Base-by-base conservation (phyloP, 352 stramenopile species). In the Phytophthora brassicae region DNA sequence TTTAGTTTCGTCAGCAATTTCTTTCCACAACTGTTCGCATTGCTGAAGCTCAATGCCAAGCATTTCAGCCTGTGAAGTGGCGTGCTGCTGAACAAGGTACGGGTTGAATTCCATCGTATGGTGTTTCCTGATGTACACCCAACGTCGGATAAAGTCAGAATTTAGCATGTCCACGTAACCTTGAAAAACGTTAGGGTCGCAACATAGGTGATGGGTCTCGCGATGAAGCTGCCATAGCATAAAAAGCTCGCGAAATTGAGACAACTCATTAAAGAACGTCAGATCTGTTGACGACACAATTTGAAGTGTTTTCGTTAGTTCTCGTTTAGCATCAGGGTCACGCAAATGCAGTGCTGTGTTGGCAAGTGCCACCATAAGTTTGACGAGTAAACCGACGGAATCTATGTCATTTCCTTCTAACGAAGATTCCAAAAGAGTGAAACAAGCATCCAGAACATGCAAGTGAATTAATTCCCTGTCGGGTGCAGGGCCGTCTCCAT, bases 211-310 rank as follows among this genome's bases (percentile, higher is more conserved):
- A 39, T 90, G 77, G 3, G 60, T 72, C 26, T 87, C 71, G 33
- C 74, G 78, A 45, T 90, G 76, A 23, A 88, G 57, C 20, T 73
- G 62, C 84, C 84, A 93, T 7, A 93, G 64, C 16, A 72, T 71
- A 14, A 74, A 64, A 7, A 93, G 69, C 35, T 93, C 81, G 8
- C 80, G 69, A 49, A 88, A 68, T 56, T 93, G 78, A 17, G 65
- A 55, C 6, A 73, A 38, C 4, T 90, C 75, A 5, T 53, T 56
- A 36, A 89, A 93, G 41, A 90, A 91, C 3, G 64, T 60, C 6
- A 89, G 56, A 29, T 93, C 81, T 6, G 84, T 93, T 24, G 81
- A 91, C 1, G 84, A 69, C 20, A 93, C 88, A 50, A 93, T 93
- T 54, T 93, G 80, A 2, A 93, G 58, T 3, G 72, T 88, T 60